Evolutionary conservation across 192 early-diverging fungal genomes (phyloP).

Genomic region (Umbelopsis ramanniana): DNA sequence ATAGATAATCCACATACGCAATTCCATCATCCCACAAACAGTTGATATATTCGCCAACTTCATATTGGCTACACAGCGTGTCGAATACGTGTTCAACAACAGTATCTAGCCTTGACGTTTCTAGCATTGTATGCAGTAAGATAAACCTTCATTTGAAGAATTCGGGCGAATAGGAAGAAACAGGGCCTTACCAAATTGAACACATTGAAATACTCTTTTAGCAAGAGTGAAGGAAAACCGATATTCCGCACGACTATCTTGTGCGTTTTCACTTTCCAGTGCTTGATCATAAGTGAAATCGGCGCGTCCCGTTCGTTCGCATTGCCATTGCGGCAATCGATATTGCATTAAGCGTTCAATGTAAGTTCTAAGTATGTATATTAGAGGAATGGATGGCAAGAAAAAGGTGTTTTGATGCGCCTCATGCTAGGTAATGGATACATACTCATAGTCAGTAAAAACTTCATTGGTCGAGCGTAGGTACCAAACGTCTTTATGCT

Average conservation of each 20-base stretch:
- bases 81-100: slow-evolving; percentile 63
- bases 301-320: slow-evolving; percentile 71
- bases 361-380: slow-evolving; percentile 9
- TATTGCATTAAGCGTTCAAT: slow-evolving; percentile 54
- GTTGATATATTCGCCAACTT: slow-evolving; percentile 58
- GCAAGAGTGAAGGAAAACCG: slow-evolving; percentile 67
- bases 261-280: slow-evolving; percentile 70
- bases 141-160: neutral
- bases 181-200: slow-evolving; percentile 74
- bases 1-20: slow-evolving; percentile 17
- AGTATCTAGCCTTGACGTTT: slow-evolving; percentile 58
- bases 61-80: slow-evolving; percentile 55
- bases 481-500: slow-evolving; percentile 34
- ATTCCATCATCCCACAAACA: slow-evolving; percentile 38
- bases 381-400: neutral
- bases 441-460: slow-evolving; percentile 63
- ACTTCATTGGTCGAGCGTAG: slow-evolving; percentile 59
- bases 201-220: slow-evolving; percentile 59
- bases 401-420: neutral
- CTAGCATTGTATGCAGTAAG: slow-evolving; percentile 30
- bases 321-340: slow-evolving; percentile 76
- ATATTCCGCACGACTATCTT: slow-evolving; percentile 62
- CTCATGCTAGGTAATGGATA: neutral
- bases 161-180: neutral
- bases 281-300: slow-evolving; percentile 86